phyloP scores from a whole-genome alignment of 2,329 filamentous ascomycete species.

The Venturia effusa region DNA sequence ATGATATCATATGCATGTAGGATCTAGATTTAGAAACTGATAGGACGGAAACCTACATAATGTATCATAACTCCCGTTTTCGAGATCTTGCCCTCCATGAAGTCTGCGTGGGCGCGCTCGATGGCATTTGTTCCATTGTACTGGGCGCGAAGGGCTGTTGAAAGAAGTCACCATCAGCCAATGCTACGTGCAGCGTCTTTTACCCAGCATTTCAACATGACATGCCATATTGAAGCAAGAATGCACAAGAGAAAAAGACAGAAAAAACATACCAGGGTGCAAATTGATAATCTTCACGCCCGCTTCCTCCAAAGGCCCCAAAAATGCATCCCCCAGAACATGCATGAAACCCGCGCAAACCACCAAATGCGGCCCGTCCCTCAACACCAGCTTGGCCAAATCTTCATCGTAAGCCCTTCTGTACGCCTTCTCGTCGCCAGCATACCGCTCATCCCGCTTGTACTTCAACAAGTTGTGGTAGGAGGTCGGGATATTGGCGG shows the following conservation, averaged over 20 bases:
- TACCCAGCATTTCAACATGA: too few species aligned
- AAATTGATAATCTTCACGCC: constrained; percentile 68
- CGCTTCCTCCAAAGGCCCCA: constrained; percentile 53
- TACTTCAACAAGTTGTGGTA: constrained; percentile 76
- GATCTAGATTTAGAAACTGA: neutral
- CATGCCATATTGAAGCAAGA: too few species aligned
- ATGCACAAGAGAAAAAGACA: neutral
- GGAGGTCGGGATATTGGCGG: constrained; percentile 55
- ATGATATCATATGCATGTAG: neutral
- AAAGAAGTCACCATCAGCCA: neutral
- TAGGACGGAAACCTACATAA: constrained; percentile 43
- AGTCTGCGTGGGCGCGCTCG: constrained; percentile 64
- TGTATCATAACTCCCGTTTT: constrained; percentile 81
- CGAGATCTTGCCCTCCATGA: constrained; percentile 54
- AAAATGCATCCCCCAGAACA: constrained; percentile 59
- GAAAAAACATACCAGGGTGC: constrained; percentile 43
- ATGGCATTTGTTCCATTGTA: constrained; percentile 74
- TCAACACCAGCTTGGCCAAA: constrained; percentile 56
- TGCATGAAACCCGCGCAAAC: constrained; percentile 86
- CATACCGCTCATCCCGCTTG: constrained; percentile 52
- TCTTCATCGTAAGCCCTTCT: constrained; percentile 64
- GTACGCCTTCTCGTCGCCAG: constrained; percentile 35
- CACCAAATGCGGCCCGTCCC: constrained; percentile 58
- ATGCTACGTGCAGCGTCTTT: neutral
- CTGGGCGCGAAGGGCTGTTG: constrained; percentile 48